Base-by-base conservation (phyloP, 176 grass and related monocot species). In the Rhynchospora breviuscula region DNA sequence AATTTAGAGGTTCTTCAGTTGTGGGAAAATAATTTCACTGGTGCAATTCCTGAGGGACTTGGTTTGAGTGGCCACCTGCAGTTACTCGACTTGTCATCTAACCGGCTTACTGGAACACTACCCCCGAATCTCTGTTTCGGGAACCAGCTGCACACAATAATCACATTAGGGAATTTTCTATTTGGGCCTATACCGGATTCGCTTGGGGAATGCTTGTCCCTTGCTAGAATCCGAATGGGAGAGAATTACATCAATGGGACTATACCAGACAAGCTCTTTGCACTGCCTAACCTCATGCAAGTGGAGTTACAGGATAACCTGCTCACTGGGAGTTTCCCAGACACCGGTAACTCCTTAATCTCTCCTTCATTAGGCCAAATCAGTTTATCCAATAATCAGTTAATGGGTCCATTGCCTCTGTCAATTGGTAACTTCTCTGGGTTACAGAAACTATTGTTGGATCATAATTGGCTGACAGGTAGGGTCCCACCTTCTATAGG, bases 21-120 rank as follows among this genome's bases (percentile, higher is more conserved):
- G 52, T 97, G 94, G 94, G 94, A 97, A 79, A 97, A 97, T 85
- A 97, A 97, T 82, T 92, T 97, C 73, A 97, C 94, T 0, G 94
- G 94, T 35, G 81, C 81, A 11, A 87, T 97, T 13, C 94, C 94
- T 10, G 10, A 70, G 14, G 69, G 72, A 17, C 90, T 97, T 54
- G 94, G 94, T 56, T 80, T 88, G 15, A 91, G 66, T 48, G 92
- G 87, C 14, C 59, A 29, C 6, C 80, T 97, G 19, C 89, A 63
- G 65, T 86, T 97, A 13, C 88, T 97, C 22, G 94, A 97, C 84
- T 73, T 97, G 15, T 94, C 92, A 44, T 94, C 94, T 0, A 97
- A 97, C 44, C 87, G 54, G 82, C 92, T 94, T 74, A 97, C 90
- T 18, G 94, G 94, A 25, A 72, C 79, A 15, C 87, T 97, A 1